Percentiles rank a stretch among this genome's conserved stretches.
Evolutionary conservation across 2,329 filamentous ascomycete genomes (phyloP).

Genomic region (Cordyceps fumosorosea): DNA sequence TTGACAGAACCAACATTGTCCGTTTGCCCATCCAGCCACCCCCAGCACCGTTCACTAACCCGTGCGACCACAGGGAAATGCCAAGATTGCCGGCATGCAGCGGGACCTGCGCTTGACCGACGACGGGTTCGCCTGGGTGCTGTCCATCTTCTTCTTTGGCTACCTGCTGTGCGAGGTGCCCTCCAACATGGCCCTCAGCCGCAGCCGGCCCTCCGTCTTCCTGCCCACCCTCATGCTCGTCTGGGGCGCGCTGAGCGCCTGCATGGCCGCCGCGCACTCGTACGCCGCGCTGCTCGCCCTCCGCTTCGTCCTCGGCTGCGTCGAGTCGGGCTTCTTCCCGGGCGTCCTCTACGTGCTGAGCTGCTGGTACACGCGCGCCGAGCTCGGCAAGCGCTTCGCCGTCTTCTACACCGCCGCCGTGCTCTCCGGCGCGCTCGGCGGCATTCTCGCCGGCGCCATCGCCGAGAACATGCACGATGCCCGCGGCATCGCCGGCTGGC

Average conservation of each 20-base stretch:
- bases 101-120: conserved; percentile 39
- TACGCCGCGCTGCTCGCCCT: conserved; percentile 40
- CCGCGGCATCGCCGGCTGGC: conserved; percentile 51
- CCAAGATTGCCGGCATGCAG: conserved; percentile 47
- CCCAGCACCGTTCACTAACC: not conserved
- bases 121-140: conserved; percentile 48
- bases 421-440: conserved; percentile 52
- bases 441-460: conserved; percentile 54
- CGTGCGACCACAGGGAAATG: conserved; percentile 42
- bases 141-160: conserved; percentile 52
- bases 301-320: conserved; percentile 45
- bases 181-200: conserved; percentile 48
- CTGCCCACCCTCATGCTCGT: conserved; percentile 47
- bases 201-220: conserved; percentile 43
- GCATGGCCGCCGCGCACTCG: conserved; percentile 43
- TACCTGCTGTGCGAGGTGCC: conserved; percentile 51
- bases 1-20: conserved; percentile 25
- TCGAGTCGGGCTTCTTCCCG: conserved; percentile 52
- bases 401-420: conserved; percentile 49
- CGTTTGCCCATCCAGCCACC: not conserved
- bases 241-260: conserved; percentile 49
- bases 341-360: conserved; percentile 51
- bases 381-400: conserved; percentile 48
- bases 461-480: conserved; percentile 50
- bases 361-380: conserved; percentile 49